Evolutionary conservation across 768 basidiomycete species (phyloP).

Genomic region (Phanerochaete carnosa): DNA sequence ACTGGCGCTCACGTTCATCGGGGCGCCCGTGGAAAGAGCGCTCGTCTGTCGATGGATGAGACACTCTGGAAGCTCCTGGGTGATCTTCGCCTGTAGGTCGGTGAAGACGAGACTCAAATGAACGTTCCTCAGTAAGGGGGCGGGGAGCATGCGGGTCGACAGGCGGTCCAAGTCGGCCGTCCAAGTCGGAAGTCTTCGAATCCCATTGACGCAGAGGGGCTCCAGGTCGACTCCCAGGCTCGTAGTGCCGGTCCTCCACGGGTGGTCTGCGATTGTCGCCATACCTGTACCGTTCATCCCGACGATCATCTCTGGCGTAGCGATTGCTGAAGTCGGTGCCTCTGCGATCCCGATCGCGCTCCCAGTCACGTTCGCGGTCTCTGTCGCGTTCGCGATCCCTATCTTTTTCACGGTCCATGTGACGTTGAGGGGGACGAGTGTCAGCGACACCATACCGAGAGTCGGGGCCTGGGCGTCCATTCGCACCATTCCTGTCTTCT

Average conservation of each 20-base stretch:
- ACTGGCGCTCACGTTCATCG: slow-evolving; percentile 22
- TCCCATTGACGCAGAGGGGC: slow-evolving; percentile 33
- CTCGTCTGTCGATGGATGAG: slow-evolving; percentile 18
- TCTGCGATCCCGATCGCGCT: slow-evolving; percentile 28
- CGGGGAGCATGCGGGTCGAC: neutral
- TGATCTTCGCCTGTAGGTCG: slow-evolving; percentile 18
- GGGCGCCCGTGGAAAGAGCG: slow-evolving; percentile 8
- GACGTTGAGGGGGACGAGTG: slow-evolving; percentile 9
- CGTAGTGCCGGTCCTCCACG: slow-evolving; percentile 46
- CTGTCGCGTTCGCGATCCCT: slow-evolving; percentile 31
- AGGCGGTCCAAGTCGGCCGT: slow-evolving; percentile 2
- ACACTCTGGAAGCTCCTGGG: slow-evolving; percentile 13
- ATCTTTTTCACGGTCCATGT: slow-evolving; percentile 29
- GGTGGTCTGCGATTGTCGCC: slow-evolving; percentile 35
- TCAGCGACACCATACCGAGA: slow-evolving; percentile 1
- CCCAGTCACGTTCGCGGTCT: slow-evolving; percentile 33
- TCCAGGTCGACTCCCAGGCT: slow-evolving; percentile 29
- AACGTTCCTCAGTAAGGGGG: slow-evolving; percentile 5
- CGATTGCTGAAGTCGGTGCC: slow-evolving; percentile 33
- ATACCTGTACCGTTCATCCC: slow-evolving; percentile 33
- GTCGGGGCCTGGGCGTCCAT: slow-evolving; percentile 1
- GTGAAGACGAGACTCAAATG: slow-evolving; percentile 19
- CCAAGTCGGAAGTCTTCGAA: slow-evolving; percentile 21
- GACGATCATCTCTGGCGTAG: slow-evolving; percentile 35
- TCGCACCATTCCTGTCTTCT: slow-evolving; percentile 7